These are phyloP conservation scores for Chrysoporthe cubensis DNA, from an alignment of 2,329 filamentous ascomycete genomes.

Conservation along the genomic window DNA sequence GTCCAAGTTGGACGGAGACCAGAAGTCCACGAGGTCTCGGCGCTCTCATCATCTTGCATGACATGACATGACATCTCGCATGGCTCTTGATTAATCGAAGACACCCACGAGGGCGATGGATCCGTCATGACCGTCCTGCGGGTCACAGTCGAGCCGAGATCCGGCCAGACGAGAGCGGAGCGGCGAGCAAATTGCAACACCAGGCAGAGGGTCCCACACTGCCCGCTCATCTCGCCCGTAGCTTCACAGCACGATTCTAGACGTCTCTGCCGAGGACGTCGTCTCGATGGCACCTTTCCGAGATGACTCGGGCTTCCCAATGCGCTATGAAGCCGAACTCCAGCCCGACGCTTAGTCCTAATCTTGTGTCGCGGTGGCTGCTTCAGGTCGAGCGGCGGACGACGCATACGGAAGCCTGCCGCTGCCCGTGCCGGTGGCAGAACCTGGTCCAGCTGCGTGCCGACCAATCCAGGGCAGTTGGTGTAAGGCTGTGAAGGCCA, in stretches of 20 bases:
- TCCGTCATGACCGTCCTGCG: neutral
- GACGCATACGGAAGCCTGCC: neutral
- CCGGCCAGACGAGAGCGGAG: conserved; percentile 4
- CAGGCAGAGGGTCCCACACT: neutral
- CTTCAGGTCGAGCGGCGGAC: neutral
- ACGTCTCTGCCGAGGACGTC: neutral
- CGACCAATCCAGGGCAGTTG: neutral
- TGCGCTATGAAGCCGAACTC: neutral
- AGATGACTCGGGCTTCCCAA: neutral
- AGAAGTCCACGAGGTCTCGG: neutral
- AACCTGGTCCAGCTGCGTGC: neutral
- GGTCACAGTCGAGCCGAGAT: conserved; percentile 3
- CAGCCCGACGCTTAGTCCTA: neutral
- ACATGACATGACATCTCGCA: neutral
- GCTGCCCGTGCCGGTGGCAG: neutral
- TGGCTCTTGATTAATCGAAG: conserved; percentile 1
- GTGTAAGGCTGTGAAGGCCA: neutral
- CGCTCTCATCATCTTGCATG: neutral
- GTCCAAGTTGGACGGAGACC: neutral
- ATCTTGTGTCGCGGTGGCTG: neutral
- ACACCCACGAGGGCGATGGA: neutral
- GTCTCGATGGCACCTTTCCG: neutral
- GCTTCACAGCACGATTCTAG: neutral
- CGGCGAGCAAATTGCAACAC: conserved; percentile 7
- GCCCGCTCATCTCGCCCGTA: neutral